Base-by-base conservation (phyloP, 495 filamentous ascomycete species). In the Aspergillus nidulans region DNA sequence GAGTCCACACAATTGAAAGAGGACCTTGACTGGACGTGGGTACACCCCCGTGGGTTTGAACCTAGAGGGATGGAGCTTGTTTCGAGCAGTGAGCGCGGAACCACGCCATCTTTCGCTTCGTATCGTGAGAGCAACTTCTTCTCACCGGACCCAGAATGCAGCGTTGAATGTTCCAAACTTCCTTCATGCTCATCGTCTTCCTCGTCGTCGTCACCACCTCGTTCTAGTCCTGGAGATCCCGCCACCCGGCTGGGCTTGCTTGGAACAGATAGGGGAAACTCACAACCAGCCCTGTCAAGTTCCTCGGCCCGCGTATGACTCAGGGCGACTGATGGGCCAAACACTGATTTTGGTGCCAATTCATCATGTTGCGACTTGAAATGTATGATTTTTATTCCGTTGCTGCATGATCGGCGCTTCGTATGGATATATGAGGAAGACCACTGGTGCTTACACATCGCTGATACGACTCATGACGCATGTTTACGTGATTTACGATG, bases 281-380 rank as follows among this genome's bases (percentile, higher is more conserved):
- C 45, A n/a, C 12, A 52, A 40, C 30, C 52, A 19, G 41, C 43
- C 15, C 65, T 62, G 49, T 63, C 68, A n/a, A 34, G 66, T 20
- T 66, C 70, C 16, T 62, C 68, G 5, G 64, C 67, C 0, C 63
- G 63, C 40, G 58, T 67, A 30, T 44, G 57, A n/a, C 62, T 71
- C 6, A 67, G 56, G 36, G 69, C 71, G 68, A 71, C 65, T 13
- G 56, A 58, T 3, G 25, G 59, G 6, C 40, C 59, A 20, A 23
- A 9, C n/a, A n/a, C 9, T 41, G 26, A 21, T 21, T 52, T 53
- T 38, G 62, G 39, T 52, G 66, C 60, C 21, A 43, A 43, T 46
- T 47, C 45, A 40, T 32, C 10, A 49, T 16, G 19, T 43, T 43
- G 26, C 26, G 28, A 42, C 40, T 34, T 41, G 21, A 55, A 48